Evolutionary conservation across 495 filamentous ascomycete genomes (phyloP).

Genomic region (Penicillium bovifimosum): DNA sequence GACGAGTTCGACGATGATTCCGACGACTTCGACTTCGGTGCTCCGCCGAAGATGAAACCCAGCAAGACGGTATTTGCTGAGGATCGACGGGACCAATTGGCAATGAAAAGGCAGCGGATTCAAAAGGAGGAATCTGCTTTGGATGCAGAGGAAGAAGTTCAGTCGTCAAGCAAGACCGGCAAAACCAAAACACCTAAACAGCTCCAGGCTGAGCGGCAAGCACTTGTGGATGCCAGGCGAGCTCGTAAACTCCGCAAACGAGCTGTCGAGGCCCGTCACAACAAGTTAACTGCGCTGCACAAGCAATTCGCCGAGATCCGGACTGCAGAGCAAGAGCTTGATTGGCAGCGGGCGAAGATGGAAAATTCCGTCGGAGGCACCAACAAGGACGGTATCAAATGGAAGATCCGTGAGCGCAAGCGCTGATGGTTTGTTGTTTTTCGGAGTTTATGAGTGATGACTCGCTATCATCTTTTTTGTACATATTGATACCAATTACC

Average conservation of each 20-base stretch:
- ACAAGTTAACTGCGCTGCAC: conserved; percentile 57
- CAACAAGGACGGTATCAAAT: conserved; percentile 76
- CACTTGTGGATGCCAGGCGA: conserved; percentile 37
- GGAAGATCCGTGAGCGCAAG: conserved; percentile 79
- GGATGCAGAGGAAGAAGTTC: conserved; percentile 28
- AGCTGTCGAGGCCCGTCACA: conserved; percentile 42
- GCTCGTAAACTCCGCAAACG: conserved; percentile 46
- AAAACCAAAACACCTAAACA: conserved; percentile 34
- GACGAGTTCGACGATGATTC: conserved; percentile 26
- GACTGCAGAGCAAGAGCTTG: conserved; percentile 69
- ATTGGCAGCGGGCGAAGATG: conserved; percentile 73
- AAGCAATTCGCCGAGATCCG: conserved; percentile 66
- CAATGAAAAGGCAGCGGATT: conserved; percentile 22
- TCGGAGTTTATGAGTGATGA: conserved; percentile 25
- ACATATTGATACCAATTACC: conserved; percentile 11
- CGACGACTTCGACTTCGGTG: conserved; percentile 27
- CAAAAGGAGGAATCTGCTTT: conserved; percentile 20
- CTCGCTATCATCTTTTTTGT: conserved; percentile 14
- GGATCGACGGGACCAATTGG: conserved; percentile 44
- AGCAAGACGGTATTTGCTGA: conserved; percentile 55
- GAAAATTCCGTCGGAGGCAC: conserved; percentile 72
- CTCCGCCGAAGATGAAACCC: conserved; percentile 24
- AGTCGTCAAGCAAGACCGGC: conserved; percentile 17
- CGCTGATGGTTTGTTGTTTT: conserved; percentile 42
- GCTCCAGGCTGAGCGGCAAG: conserved; percentile 37